Evolutionary conservation across 352 stramenopile genomes (phyloP).

Genomic region (Lagenidium giganteum): DNA sequence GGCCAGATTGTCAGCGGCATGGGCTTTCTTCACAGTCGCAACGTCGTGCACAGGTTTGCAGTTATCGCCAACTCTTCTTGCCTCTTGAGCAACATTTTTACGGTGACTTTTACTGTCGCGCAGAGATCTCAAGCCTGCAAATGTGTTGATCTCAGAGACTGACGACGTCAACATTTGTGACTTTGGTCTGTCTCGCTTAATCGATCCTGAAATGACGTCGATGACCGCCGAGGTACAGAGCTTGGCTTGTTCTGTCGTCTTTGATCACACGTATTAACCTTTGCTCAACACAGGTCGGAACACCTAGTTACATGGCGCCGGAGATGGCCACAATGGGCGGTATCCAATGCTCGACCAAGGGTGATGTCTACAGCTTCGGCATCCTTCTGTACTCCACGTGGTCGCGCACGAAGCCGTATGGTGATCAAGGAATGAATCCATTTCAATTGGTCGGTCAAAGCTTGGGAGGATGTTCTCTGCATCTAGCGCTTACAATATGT

Average conservation of each 20-base stretch:
- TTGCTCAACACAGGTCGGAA: slow-evolving; percentile 61
- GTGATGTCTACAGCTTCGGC: slow-evolving; percentile 83
- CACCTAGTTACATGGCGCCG: slow-evolving; percentile 87
- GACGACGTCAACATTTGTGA: slow-evolving; percentile 93
- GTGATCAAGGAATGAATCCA: slow-evolving; percentile 87
- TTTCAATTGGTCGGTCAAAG: slow-evolving; percentile 70
- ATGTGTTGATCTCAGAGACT: slow-evolving; percentile 90
- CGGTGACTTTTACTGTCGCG: too few relatives aligned
- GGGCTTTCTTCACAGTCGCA: slow-evolving; percentile 86
- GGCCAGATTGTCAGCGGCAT: slow-evolving; percentile 89
- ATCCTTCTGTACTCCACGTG: slow-evolving; percentile 86
- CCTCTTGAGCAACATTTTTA: not conserved
- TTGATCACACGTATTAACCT: too few relatives aligned
- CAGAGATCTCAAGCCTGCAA: slow-evolving; percentile 93
- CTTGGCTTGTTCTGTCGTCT: too few relatives aligned
- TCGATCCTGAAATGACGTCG: slow-evolving; percentile 78
- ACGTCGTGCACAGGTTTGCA: slow-evolving; percentile 80
- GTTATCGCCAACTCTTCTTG: too few relatives aligned
- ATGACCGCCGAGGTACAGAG: slow-evolving; percentile 70
- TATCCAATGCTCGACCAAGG: slow-evolving; percentile 84
- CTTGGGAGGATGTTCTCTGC: not conserved
- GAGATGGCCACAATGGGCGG: slow-evolving; percentile 89
- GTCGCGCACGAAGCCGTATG: slow-evolving; percentile 84
- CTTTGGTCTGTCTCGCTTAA: slow-evolving; percentile 88
- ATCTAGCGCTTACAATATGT: slow-evolving; percentile 3